These are phyloP conservation scores for Lentinula aciculospora DNA, from an alignment of 768 basidiomycete genomes.

Conservation along the genomic window DNA sequence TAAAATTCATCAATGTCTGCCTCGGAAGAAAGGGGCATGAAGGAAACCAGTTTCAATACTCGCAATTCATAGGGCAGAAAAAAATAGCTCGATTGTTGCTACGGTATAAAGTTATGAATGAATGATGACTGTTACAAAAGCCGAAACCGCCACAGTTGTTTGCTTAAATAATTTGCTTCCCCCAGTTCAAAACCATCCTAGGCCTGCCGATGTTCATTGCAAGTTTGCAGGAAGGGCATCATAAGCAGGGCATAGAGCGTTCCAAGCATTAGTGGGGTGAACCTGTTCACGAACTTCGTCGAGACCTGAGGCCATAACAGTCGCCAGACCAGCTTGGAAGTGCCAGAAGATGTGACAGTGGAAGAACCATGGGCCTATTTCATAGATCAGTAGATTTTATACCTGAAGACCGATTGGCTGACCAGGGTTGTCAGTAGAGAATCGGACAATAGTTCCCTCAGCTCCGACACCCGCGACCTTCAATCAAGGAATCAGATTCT, in stretches of 20 bases:
- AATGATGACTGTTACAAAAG: not conserved
- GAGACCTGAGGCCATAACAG: conserved; percentile 29
- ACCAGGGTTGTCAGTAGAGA: conserved; percentile 52
- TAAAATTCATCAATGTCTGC: too few species aligned
- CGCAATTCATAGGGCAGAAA: too few species aligned
- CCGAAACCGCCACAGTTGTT: not conserved
- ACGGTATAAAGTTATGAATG: not conserved
- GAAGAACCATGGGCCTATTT: conserved; percentile 23
- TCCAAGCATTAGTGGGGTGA: conserved; percentile 17
- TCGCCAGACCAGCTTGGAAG: conserved; percentile 34
- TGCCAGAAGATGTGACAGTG: conserved; percentile 34
- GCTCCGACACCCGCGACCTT: conserved; percentile 14
- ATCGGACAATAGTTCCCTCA: conserved; percentile 34
- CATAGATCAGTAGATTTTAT: not conserved
- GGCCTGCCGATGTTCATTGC: not conserved
- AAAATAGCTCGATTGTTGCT: not conserved
- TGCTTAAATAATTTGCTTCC: not conserved
- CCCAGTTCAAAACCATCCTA: not conserved
- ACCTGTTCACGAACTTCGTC: conserved; percentile 12
- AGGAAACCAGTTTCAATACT: too few species aligned
- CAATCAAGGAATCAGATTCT: not conserved
- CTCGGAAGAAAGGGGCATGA: too few species aligned
- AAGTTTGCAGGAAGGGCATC: conserved; percentile 6
- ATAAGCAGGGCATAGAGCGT: conserved; percentile 21
- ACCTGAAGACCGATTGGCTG: not conserved